Conservation (phyloP, 805 yeast species). For the Cyberlindnera subsufficiens region DNA sequence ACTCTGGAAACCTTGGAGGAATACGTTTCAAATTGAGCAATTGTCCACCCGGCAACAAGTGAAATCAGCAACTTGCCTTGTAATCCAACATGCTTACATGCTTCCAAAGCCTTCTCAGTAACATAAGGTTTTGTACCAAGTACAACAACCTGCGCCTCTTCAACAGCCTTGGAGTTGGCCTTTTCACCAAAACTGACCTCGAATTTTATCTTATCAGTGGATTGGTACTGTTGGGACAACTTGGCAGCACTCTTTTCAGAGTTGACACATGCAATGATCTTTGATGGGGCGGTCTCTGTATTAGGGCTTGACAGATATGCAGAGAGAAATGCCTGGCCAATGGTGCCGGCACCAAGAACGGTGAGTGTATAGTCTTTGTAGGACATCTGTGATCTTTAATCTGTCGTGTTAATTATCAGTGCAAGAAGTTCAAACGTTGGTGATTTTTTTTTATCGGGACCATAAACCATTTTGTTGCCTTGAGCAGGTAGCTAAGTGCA, state of each 20-base stretch:
- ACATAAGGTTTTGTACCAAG: slow-evolving; percentile 88
- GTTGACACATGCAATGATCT: slow-evolving; percentile 74
- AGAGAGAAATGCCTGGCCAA: slow-evolving; percentile 89
- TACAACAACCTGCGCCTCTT: slow-evolving; percentile 61
- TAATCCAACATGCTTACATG: slow-evolving; percentile 22
- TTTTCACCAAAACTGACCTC: slow-evolving; percentile 42
- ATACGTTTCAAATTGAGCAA: slow-evolving; percentile 52
- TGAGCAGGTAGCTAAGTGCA: too few relatives aligned
- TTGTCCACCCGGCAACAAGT: slow-evolving; percentile 89
- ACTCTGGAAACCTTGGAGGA: slow-evolving; percentile 69
- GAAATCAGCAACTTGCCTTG: slow-evolving; percentile 58
- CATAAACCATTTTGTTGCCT: too few relatives aligned
- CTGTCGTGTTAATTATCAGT: too few relatives aligned
- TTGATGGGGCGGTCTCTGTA: slow-evolving; percentile 48
- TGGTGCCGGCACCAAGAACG: slow-evolving; percentile 88
- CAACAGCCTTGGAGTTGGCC: slow-evolving; percentile 53
- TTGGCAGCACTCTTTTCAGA: slow-evolving; percentile 44
- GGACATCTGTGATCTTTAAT: slow-evolving; percentile 3
- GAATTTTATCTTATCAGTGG: slow-evolving; percentile 38
- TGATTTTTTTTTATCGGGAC: too few relatives aligned
- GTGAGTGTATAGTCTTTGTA: slow-evolving; percentile 48
- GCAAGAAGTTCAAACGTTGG: too few relatives aligned
- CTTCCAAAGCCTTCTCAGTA: slow-evolving; percentile 54
- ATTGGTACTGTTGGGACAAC: slow-evolving; percentile 39
- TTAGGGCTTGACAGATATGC: slow-evolving; percentile 56